These are phyloP conservation scores for Colletotrichum gloeosporioides DNA, from an alignment of 2,329 filamentous ascomycete genomes.

Conservation along the genomic window DNA sequence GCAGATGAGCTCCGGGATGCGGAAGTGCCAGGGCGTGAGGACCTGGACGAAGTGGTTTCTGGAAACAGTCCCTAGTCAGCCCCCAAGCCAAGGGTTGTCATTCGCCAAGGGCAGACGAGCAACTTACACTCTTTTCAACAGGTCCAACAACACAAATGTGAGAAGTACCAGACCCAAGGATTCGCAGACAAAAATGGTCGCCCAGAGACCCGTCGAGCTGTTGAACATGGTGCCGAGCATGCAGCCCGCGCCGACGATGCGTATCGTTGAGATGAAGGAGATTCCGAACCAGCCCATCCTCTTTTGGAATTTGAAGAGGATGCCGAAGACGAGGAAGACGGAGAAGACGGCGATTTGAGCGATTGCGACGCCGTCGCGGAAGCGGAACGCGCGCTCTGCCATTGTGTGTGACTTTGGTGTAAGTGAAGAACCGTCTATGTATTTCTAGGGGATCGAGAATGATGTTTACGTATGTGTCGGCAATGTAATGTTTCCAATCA, in stretches of 20 bases:
- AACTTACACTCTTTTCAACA: slow-evolving; percentile 22
- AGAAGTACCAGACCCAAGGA: slow-evolving; percentile 23
- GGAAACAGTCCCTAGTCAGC: neutral
- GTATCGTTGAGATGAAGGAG: slow-evolving; percentile 23
- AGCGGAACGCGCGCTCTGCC: neutral
- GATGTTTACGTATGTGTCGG: neutral
- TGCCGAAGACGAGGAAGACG: neutral
- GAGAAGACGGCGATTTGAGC: slow-evolving; percentile 1
- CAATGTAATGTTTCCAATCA: rapidly evolving
- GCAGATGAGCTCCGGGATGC: slow-evolving; percentile 24
- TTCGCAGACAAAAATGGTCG: slow-evolving; percentile 25
- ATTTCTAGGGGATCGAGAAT: neutral
- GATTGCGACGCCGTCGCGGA: slow-evolving; percentile 17
- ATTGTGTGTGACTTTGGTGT: neutral
- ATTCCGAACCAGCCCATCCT: slow-evolving; percentile 14
- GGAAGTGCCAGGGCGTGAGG: slow-evolving; percentile 19
- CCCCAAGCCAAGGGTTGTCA: neutral
- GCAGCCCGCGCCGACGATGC: slow-evolving; percentile 25
- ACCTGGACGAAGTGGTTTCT: slow-evolving; percentile 11
- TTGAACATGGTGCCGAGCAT: slow-evolving; percentile 24
- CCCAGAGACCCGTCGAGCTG: slow-evolving; percentile 21
- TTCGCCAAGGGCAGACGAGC: neutral
- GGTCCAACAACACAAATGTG: slow-evolving; percentile 13
- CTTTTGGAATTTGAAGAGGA: neutral
- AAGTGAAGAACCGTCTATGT: neutral